phyloP scores from a whole-genome alignment of 108 stramenopile genomes.

The Cylindrotheca fusiformis region DNA sequence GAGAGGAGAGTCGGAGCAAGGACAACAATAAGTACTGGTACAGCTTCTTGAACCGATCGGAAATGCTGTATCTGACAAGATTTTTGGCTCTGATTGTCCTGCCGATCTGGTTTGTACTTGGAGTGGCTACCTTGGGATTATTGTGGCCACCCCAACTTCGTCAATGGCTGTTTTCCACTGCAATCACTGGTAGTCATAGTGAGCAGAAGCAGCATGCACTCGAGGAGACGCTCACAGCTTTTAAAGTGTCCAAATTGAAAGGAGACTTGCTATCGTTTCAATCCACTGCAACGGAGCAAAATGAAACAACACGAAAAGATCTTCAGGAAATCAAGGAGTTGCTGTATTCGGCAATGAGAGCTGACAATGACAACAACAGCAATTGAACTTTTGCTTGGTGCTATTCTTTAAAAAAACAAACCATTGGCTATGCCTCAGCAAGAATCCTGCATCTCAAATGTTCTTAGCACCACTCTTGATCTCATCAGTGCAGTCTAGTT shows the following conservation, averaged over 20 bases:
- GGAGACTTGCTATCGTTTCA: constrained; percentile 24
- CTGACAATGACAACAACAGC: no score
- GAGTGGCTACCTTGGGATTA: constrained; percentile 52
- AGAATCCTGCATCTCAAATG: no score
- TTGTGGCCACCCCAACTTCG: constrained; percentile 81
- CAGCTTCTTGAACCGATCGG: constrained; percentile 10
- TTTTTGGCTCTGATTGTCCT: constrained; percentile 40
- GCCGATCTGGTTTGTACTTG: constrained; percentile 69
- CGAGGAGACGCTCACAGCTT: constrained; percentile 14
- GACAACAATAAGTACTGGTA: constrained; percentile 19
- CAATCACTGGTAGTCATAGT: not conserved
- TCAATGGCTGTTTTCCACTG: constrained; percentile 40
- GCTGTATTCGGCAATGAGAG: constrained; percentile 20
- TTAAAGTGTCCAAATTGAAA: constrained; percentile 24
- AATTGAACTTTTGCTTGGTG: no score
- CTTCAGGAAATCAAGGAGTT: constrained; percentile 24
- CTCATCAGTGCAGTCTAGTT: no score
- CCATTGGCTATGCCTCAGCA: no score
- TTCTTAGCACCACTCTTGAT: no score
- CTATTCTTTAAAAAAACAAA: no score
- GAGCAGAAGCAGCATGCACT: not conserved
- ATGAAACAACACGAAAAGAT: constrained; percentile 24
- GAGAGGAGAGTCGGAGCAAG: not conserved
- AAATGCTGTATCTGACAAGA: constrained; percentile 19
- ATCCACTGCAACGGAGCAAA: constrained; percentile 20